Evolutionary conservation across 345 rosid species (phyloP), one percentile per base, ranked within the genome.

Genomic region (Geranium rotundifolium): DNA sequence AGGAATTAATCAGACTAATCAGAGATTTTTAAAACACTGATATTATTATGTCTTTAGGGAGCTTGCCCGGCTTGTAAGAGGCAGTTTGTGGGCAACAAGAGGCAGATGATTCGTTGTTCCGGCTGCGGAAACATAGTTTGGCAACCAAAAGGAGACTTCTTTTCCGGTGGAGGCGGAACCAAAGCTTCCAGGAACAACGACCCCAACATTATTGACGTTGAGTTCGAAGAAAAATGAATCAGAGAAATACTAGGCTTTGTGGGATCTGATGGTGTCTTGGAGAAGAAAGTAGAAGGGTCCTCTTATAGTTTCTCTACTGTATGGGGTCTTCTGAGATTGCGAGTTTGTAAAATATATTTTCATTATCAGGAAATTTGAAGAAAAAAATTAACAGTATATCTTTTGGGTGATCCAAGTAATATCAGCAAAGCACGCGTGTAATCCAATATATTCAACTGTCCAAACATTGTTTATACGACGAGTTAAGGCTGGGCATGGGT

Each of bases 81-180:
- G 71, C 87, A 89, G 74, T 92, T 92, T 71, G 73, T 81, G 63
- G 98, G 98, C 29, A 81, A 79, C 81, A 92, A 84, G 77, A 89
- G 65, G 79, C 96, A 87, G 75, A 65, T 77, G 46, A 78, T 92
- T 62, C 88, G 84, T 1, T 92, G 98, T 56, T 63, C 79, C 17
- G 72, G 89, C 59, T 89, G 98, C 56, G 83, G 98, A 64, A 92
- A 92, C 84, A 89, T 71, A 29, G 98, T 92, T 61, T 92, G 98
- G 96, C 90, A 92, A 63, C 91, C 98, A 2, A 64, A 83, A 76
- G 87, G 83, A 50, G 96, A 83, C 72, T 82, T 83, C 72, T 83
- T 81, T 74, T 76, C 87, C 27, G 27, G 27, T 2, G 27, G 27
- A 54, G 72, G 82, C 10, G 79, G 78, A 29, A 68, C 57, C 12